Evolutionary conservation across 2,329 filamentous ascomycete genomes (phyloP), one percentile per base, ranked within the genome.

Genomic region (Penicillium polonicum): DNA sequence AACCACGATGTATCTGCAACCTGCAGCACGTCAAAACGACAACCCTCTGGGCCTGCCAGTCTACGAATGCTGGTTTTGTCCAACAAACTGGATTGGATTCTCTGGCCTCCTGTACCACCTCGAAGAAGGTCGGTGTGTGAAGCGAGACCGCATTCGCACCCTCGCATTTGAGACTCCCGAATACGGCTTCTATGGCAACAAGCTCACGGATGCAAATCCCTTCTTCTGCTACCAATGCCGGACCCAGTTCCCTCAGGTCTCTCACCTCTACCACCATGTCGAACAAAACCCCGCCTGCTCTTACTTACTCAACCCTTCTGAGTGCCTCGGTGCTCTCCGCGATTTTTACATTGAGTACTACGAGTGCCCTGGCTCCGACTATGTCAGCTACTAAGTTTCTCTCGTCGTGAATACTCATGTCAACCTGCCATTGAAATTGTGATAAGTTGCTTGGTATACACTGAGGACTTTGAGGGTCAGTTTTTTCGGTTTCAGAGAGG

Each of bases 41-140:
- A 53, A 48, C 6, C 51, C 41, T 2, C 13, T 48, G 0, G n/a
- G 19, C 13, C 51, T 48, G 0, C 33, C n/a, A 4, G 33, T 36
- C 6, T 56, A 56, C 13, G 46, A 56, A 38, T 57, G 55, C 21
- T 57, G 55, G 55, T 57, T 57, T 17, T 57, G 55, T 12, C 17
- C 21, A 13, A 27, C 23, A 0, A 13, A 21, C 17, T 57, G 42
- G 19, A 12, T 31, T 4, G 55, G 49, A 0, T 57, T 57, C 10
- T 53, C 49, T 1, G 49, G 27, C 2, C 35, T 57, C 1, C 55
- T 57, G 1, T 36, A 12, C 4, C 55, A 57, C 21, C 42, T 52
- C 1, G 55, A 57, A 33, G 12, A 46, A 7, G 49, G 49, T 4
- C 17, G 33, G 2, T 57, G 55, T 5, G 49, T 57, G 3, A 53